Evolutionary conservation across 768 basidiomycete species (phyloP).

Genomic region (Amanita pallidorosea): DNA sequence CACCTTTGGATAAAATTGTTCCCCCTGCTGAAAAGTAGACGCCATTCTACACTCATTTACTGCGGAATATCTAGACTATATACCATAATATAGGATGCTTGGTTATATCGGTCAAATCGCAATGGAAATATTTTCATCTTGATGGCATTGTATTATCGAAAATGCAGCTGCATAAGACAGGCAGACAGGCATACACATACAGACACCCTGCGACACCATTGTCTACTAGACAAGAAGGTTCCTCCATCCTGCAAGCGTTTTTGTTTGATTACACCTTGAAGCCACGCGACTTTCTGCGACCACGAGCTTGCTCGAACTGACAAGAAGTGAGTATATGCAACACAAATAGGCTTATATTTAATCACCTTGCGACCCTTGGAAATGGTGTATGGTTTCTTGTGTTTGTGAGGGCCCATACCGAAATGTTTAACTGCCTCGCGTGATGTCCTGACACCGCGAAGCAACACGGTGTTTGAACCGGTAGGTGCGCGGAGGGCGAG

Average conservation of each 20-base stretch:
- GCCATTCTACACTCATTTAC: neutral
- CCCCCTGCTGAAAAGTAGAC: constrained; percentile 23
- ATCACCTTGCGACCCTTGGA: constrained; percentile 92
- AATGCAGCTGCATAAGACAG: constrained; percentile 8
- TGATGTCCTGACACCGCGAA: constrained; percentile 87
- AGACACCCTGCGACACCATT: constrained; percentile 16
- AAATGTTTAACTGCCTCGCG: constrained; percentile 97
- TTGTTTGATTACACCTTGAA: constrained; percentile 75
- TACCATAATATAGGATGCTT: neutral
- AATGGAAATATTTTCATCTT: neutral
- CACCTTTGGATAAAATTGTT: constrained; percentile 25
- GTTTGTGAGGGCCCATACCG: constrained; percentile 96
- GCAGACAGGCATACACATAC: too few relatives aligned
- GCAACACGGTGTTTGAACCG: constrained; percentile 87
- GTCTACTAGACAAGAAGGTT: constrained; percentile 9
- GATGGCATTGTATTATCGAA: neutral
- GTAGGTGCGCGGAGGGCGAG: constrained; percentile 92
- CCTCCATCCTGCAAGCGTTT: constrained; percentile 14
- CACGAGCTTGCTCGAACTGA: constrained; percentile 94
- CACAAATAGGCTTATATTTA: neutral
- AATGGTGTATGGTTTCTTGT: constrained; percentile 95
- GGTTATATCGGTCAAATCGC: neutral
- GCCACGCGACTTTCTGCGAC: constrained; percentile 95
- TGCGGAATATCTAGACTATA: neutral
- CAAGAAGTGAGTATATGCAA: constrained; percentile 3